Percentiles rank a stretch among this genome's conserved stretches.
phyloP scores from a whole-genome alignment of 2,329 filamentous ascomycete genomes.

The Microsporum ferrugineum region DNA sequence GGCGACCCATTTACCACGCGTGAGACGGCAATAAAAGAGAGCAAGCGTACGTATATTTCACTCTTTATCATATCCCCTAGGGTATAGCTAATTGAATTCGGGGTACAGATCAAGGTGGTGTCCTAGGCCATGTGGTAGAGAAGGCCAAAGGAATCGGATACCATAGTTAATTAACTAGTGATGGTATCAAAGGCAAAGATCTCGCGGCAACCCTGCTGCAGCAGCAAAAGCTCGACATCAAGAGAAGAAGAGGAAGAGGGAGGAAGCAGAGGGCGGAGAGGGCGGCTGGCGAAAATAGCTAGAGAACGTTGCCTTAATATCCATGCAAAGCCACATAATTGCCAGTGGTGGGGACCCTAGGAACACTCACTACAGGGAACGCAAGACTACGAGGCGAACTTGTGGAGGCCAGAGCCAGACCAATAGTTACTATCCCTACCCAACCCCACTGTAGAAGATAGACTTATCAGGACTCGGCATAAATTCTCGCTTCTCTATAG shows the following conservation, averaged over 20 bases:
- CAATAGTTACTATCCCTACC: no score
- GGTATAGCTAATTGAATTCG: neutral
- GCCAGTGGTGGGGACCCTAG: no score
- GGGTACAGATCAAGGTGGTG: slow-evolving; percentile 1
- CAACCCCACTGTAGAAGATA: no score
- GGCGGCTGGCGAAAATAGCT: neutral
- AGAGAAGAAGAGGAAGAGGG: neutral
- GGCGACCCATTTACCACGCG: neutral
- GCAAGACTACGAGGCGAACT: no score
- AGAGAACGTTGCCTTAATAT: no score
- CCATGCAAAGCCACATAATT: no score
- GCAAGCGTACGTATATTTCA: neutral
- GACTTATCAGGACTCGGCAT: no score
- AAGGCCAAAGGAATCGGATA: neutral
- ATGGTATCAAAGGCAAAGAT: neutral
- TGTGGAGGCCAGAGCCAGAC: no score
- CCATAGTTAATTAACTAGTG: neutral
- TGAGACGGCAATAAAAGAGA: neutral
- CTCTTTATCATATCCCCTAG: neutral
- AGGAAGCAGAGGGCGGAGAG: neutral
- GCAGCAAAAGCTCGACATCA: neutral
- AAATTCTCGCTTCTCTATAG: no score
- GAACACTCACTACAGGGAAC: no score
- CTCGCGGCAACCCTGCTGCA: neutral
- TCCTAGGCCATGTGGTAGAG: neutral